These are phyloP conservation scores for Penicillium oxalicum DNA, from an alignment of 2,329 filamentous ascomycete species.

Conservation along the genomic window DNA sequence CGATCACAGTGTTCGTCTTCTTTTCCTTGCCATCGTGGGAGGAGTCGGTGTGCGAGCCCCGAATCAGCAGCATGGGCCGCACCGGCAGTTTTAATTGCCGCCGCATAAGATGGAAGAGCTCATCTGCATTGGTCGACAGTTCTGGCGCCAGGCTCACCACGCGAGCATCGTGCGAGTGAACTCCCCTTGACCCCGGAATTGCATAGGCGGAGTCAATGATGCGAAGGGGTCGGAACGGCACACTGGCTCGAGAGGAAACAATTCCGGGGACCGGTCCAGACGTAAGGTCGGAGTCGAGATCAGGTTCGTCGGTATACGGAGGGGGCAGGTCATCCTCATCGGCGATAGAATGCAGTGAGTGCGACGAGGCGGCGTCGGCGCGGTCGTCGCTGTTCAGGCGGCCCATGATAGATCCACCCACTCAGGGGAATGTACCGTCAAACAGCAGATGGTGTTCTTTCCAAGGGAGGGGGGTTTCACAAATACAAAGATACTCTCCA, in stretches of 20 bases:
- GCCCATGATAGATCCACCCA: slow-evolving; percentile 7
- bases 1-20: slow-evolving; percentile 8
- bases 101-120: slow-evolving; percentile 12
- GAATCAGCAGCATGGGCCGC: slow-evolving; percentile 15
- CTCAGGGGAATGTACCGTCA: not conserved
- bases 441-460: too few relatives aligned
- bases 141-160: slow-evolving; percentile 9
- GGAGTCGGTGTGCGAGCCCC: slow-evolving; percentile 15
- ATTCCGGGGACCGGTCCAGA: not conserved
- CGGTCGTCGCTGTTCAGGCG: slow-evolving; percentile 8
- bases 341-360: slow-evolving; percentile 16
- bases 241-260: not conserved
- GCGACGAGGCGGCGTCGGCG: slow-evolving; percentile 11
- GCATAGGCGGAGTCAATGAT: slow-evolving; percentile 17
- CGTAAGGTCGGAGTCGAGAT: not conserved
- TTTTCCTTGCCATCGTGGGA: slow-evolving; percentile 11
- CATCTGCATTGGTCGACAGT: slow-evolving; percentile 12
- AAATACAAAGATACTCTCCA: too few relatives aligned
- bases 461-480: too few relatives aligned
- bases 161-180: slow-evolving; percentile 7
- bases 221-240: slow-evolving; percentile 7
- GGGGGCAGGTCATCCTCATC: slow-evolving; percentile 16
- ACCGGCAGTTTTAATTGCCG: slow-evolving; percentile 17
- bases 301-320: slow-evolving; percentile 19
- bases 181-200: slow-evolving; percentile 9